Percentiles rank a stretch among this genome's conserved stretches.
Evolutionary conservation across 2,329 filamentous ascomycete species (phyloP).

Genomic region (Metarhizium rileyi): DNA sequence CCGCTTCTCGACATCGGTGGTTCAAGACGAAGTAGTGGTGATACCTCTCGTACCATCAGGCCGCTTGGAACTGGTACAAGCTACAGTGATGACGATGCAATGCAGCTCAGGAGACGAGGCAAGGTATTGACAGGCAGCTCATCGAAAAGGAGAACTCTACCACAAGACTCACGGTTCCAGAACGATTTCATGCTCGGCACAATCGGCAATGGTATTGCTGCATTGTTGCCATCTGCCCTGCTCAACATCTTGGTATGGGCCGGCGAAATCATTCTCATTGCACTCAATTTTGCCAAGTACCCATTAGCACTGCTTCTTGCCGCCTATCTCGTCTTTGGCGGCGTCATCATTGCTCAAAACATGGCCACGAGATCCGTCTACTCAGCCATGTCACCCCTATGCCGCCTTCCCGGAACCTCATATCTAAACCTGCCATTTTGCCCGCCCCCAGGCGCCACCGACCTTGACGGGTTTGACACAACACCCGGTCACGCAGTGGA

Average conservation of each 20-base stretch:
- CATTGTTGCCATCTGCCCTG: conserved; percentile 27
- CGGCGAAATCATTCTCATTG: conserved; percentile 45
- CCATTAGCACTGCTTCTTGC: conserved; percentile 53
- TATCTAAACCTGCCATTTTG: conserved; percentile 58
- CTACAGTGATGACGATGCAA: conserved; percentile 15
- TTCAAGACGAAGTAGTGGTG: conserved; percentile 21
- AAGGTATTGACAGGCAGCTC: conserved; percentile 13
- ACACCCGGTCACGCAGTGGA: conserved; percentile 36
- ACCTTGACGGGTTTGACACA: conserved; percentile 5
- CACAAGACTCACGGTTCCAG: conserved; percentile 7
- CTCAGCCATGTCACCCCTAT: conserved; percentile 57
- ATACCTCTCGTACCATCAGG: conserved; percentile 21
- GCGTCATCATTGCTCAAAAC: conserved; percentile 49
- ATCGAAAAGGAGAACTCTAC: conserved; percentile 12
- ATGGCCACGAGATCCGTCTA: conserved; percentile 52
- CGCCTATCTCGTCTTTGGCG: conserved; percentile 49
- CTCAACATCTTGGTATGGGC: conserved; percentile 37
- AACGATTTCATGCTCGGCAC: conserved; percentile 11
- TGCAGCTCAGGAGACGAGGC: conserved; percentile 18
- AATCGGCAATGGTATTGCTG: conserved; percentile 22
- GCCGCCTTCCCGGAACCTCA: conserved; percentile 56
- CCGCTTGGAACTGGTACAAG: conserved; percentile 14
- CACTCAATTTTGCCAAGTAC: conserved; percentile 53
- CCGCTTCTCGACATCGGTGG: conserved; percentile 35
- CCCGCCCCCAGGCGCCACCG: conserved; percentile 18